A percentile compares a stretch with the other conserved stretches of the same genome.
Conservation (phyloP, 306 rosid genomes). For the Medicago ruthenica region DNA sequence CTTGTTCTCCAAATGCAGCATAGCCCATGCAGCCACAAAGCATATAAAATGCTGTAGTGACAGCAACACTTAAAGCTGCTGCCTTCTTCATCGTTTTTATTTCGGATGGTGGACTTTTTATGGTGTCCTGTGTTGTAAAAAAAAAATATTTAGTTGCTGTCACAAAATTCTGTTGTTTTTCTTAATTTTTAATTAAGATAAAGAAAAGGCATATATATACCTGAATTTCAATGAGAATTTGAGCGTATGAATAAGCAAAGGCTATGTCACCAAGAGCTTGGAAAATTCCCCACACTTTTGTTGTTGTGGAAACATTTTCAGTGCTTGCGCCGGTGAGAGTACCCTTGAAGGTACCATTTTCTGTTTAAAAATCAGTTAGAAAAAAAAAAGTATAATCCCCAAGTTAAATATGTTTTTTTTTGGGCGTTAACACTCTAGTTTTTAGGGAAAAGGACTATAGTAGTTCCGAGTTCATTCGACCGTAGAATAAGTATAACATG, state of each 20-base stretch:
- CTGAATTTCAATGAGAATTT: slow-evolving; percentile 71
- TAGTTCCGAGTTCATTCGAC: too few relatives aligned
- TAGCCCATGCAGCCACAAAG: slow-evolving; percentile 82
- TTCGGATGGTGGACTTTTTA: slow-evolving; percentile 80
- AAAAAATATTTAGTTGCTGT: not conserved
- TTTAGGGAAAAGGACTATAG: too few relatives aligned
- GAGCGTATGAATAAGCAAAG: slow-evolving; percentile 60
- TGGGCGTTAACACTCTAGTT: too few relatives aligned
- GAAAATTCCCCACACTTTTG: slow-evolving; percentile 53
- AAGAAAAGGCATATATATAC: slow-evolving; percentile 22
- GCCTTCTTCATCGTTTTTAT: slow-evolving; percentile 78
- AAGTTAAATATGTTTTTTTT: too few relatives aligned
- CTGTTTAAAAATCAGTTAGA: slow-evolving; percentile 42
- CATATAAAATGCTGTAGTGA: slow-evolving; percentile 71
- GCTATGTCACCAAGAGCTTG: slow-evolving; percentile 70
- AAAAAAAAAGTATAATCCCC: not conserved
- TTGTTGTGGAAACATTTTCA: slow-evolving; percentile 37
- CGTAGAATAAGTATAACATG: too few relatives aligned
- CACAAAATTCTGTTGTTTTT: not conserved
- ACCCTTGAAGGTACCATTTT: slow-evolving; percentile 52
- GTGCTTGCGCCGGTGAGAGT: slow-evolving; percentile 49
- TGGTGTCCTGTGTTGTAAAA: slow-evolving; percentile 59
- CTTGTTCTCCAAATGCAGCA: slow-evolving; percentile 69
- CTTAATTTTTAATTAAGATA: not conserved
- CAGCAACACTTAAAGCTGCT: slow-evolving; percentile 50